phyloP scores from a whole-genome alignment of 768 basidiomycete genomes.

The Termitomyces sp. region DNA sequence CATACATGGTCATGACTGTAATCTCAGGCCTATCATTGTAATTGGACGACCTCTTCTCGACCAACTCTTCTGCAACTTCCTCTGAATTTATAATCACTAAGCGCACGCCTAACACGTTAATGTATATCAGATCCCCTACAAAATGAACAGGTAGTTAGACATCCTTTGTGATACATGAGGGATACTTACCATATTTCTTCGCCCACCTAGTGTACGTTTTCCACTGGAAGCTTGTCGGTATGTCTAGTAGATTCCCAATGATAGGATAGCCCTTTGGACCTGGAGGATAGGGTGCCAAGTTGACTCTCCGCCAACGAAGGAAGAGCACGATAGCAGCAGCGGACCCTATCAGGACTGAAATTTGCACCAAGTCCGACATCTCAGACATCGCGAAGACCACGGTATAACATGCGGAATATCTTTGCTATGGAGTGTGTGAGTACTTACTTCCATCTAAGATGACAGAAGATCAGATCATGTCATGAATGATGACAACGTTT shows the following conservation, averaged over 20 bases:
- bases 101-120: slow-evolving; percentile 10
- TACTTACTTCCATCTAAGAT: no score
- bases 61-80: slow-evolving; percentile 11
- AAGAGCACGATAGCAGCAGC: no score
- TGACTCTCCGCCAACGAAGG: no score
- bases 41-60: slow-evolving; percentile 13
- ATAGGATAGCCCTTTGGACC: slow-evolving; percentile 16
- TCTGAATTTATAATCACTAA: slow-evolving; percentile 14
- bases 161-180: not conserved
- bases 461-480: no score
- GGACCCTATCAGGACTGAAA: no score
- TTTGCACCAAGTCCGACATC: no score
- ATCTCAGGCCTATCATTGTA: slow-evolving; percentile 12
- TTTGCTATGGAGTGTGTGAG: no score
- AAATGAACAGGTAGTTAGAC: no score
- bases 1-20: slow-evolving; percentile 8
- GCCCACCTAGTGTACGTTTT: slow-evolving; percentile 14
- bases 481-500: no score
- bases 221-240: slow-evolving; percentile 20
- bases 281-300: slow-evolving; percentile 12
- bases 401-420: no score
- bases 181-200: slow-evolving; percentile 9
- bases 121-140: slow-evolving; percentile 9
- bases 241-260: slow-evolving; percentile 22
- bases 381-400: no score